phyloP scores from a whole-genome alignment of 805 yeast species.

The Suhomyces pyralidae region DNA sequence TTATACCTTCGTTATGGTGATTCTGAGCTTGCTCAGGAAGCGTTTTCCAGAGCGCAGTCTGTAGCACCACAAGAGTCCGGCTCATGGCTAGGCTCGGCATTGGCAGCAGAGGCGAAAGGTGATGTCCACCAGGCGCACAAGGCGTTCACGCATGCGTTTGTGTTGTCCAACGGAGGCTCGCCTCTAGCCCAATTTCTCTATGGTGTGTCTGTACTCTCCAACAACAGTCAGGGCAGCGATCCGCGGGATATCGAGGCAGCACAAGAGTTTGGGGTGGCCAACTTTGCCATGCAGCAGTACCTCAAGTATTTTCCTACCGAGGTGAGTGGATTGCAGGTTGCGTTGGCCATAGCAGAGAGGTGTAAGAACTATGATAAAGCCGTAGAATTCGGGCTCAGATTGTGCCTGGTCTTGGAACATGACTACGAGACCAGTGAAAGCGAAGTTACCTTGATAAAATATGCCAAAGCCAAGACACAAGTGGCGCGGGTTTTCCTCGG shows the following conservation, averaged over 20 bases:
- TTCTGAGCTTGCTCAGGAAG: slow-evolving; percentile 64
- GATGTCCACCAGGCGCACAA: slow-evolving; percentile 49
- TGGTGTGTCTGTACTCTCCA: slow-evolving; percentile 55
- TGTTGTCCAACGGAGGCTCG: slow-evolving; percentile 70
- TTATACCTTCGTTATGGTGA: slow-evolving; percentile 71
- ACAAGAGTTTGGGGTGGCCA: slow-evolving; percentile 66
- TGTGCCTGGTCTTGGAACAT: slow-evolving; percentile 51
- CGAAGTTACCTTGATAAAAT: slow-evolving; percentile 44
- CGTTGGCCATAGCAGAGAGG: slow-evolving; percentile 63
- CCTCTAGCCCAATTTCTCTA: slow-evolving; percentile 69
- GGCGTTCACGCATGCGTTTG: slow-evolving; percentile 73
- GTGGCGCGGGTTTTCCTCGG: slow-evolving; percentile 73
- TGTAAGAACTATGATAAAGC: slow-evolving; percentile 61
- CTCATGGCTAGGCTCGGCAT: slow-evolving; percentile 87
- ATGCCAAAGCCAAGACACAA: slow-evolving; percentile 63
- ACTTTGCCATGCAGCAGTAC: slow-evolving; percentile 62
- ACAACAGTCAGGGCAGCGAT: slow-evolving; percentile 45
- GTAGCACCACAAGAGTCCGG: slow-evolving; percentile 70
- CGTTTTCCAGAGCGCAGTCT: slow-evolving; percentile 72
- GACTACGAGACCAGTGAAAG: slow-evolving; percentile 56
- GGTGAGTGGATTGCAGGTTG: slow-evolving; percentile 52
- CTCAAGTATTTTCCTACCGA: slow-evolving; percentile 62
- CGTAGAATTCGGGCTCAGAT: slow-evolving; percentile 39
- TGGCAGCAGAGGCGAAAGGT: slow-evolving; percentile 53
- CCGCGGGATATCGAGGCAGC: slow-evolving; percentile 55